phyloP scores from a whole-genome alignment of 179 eudicot species.

The Patellifolia procumbens region DNA sequence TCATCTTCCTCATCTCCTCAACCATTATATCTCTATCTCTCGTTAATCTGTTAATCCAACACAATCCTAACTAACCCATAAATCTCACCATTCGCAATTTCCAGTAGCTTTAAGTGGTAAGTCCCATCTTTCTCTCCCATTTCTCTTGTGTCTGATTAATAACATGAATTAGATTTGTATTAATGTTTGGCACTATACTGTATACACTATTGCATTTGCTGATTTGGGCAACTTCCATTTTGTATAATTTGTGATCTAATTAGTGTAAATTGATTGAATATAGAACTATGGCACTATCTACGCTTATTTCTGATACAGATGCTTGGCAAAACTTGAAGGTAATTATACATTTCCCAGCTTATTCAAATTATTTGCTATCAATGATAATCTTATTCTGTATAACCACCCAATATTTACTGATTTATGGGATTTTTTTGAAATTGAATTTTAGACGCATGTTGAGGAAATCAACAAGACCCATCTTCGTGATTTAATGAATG shows the following conservation, averaged over 20 bases:
- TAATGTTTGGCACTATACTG: not conserved
- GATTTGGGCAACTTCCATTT: not conserved
- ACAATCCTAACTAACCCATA: too few species aligned
- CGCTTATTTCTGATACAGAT: conserved; percentile 66
- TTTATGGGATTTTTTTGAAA: not conserved
- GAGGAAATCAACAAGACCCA: conserved; percentile 83
- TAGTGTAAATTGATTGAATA: conserved; percentile 14
- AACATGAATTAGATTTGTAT: not conserved
- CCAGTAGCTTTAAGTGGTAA: not conserved
- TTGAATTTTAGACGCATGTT: conserved; percentile 64
- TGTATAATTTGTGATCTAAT: not conserved
- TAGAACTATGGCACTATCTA: conserved; percentile 72
- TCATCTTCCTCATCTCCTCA: not conserved
- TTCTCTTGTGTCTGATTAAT: not conserved
- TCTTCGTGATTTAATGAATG: conserved; percentile 81
- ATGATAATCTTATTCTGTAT: too few species aligned
- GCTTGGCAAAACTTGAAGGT: conserved; percentile 87
- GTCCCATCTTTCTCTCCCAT: not conserved
- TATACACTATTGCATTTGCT: not conserved
- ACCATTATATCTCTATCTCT: not conserved
- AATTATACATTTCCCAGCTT: not conserved
- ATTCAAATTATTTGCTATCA: not conserved
- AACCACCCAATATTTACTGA: not conserved
- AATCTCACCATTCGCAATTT: not conserved
- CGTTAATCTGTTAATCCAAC: not conserved